A percentile compares a stretch with the other conserved stretches of the same genome.
Evolutionary conservation across 176 grass and related monocot genomes (phyloP).

Genomic region (Thalia dealbata): DNA sequence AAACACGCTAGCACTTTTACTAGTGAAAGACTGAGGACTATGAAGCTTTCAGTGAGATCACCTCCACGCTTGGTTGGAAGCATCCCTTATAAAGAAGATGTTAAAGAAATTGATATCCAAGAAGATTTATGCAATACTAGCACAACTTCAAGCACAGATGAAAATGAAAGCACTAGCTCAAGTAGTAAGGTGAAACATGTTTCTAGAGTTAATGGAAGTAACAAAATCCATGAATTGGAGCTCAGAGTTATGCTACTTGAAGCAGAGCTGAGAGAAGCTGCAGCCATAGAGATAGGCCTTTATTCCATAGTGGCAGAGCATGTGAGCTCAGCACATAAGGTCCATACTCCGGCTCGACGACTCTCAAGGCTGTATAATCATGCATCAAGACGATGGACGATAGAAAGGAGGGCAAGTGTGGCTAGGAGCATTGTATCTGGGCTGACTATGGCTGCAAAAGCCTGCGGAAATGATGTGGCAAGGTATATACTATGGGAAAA

Average conservation of each 20-base stretch:
- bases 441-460: slow-evolving; percentile 77
- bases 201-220: slow-evolving; percentile 44
- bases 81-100: slow-evolving; percentile 50
- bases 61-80: slow-evolving; percentile 42
- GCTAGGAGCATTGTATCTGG: slow-evolving; percentile 85
- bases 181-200: slow-evolving; percentile 31
- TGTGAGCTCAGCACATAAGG: slow-evolving; percentile 88
- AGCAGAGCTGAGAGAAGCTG: slow-evolving; percentile 79
- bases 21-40: slow-evolving; percentile 58
- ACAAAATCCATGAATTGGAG: slow-evolving; percentile 73
- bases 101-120: slow-evolving; percentile 55
- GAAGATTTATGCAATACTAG: slow-evolving; percentile 31
- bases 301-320: slow-evolving; percentile 82
- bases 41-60: slow-evolving; percentile 48
- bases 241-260: slow-evolving; percentile 73
- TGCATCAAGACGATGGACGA: slow-evolving; percentile 58
- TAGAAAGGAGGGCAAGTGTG: slow-evolving; percentile 60
- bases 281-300: slow-evolving; percentile 77
- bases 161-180: slow-evolving; percentile 26
- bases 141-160: slow-evolving; percentile 24
- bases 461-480: slow-evolving; percentile 88
- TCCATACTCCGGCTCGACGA: slow-evolving; percentile 84
- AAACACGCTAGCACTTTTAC: slow-evolving; percentile 58
- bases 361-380: slow-evolving; percentile 66
- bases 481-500: slow-evolving; percentile 33